Percentiles rank a stretch among this genome's conserved stretches.
Evolutionary conservation across 2,329 filamentous ascomycete species (phyloP).

Genomic region (Biscogniauxia sp.): DNA sequence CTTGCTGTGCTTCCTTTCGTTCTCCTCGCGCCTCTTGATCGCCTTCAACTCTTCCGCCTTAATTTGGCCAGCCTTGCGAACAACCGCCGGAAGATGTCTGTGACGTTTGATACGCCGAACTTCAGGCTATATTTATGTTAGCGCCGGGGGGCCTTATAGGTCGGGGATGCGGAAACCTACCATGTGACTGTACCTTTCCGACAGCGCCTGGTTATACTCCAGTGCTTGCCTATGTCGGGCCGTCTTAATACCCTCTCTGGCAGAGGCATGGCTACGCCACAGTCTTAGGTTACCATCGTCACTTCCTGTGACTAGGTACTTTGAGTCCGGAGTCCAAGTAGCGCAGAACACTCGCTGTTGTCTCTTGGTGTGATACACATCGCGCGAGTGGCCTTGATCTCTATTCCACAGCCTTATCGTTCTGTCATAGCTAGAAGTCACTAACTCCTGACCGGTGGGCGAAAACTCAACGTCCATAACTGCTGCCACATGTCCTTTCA

Average conservation of each 20-base stretch:
- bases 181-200: constrained; percentile 88
- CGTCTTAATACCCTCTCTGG: constrained; percentile 80
- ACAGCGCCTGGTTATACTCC: constrained; percentile 86
- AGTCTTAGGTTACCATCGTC: constrained; percentile 91
- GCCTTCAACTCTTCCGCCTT: constrained; percentile 85
- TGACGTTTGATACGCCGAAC: constrained; percentile 87
- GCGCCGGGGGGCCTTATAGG: not conserved
- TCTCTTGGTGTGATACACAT: constrained; percentile 95
- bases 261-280: constrained; percentile 85
- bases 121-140: constrained; percentile 57
- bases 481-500: constrained; percentile 52
- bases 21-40: constrained; percentile 90
- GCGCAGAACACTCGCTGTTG: constrained; percentile 79
- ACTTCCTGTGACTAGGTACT: constrained; percentile 85
- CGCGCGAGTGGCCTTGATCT: constrained; percentile 77
- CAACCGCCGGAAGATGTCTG: constrained; percentile 83
- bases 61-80: constrained; percentile 96
- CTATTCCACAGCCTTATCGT: constrained; percentile 84
- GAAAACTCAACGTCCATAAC: constrained; percentile 97
- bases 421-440: constrained; percentile 83
- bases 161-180: constrained; percentile 16
- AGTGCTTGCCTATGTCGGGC: constrained; percentile 81
- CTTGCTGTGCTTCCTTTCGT: constrained; percentile 86
- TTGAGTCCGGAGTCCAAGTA: constrained; percentile 82
- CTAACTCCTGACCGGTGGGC: constrained; percentile 89